Percentiles rank a stretch among this genome's conserved stretches.
These are phyloP conservation scores for Astraeus odoratus DNA, from an alignment of 768 basidiomycete genomes.

Conservation along the genomic window DNA sequence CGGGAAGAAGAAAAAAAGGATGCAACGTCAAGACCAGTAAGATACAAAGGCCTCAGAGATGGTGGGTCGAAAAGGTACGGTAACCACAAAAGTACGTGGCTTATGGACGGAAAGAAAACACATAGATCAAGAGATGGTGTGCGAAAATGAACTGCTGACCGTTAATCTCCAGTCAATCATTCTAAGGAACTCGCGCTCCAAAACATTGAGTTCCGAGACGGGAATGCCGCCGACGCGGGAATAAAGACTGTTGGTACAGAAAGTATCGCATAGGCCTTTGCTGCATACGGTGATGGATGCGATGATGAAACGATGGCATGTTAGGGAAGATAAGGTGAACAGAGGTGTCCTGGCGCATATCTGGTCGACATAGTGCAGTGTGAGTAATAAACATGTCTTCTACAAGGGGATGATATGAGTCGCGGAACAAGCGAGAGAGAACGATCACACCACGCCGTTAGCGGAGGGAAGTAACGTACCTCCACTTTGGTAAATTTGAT, in stretches of 20 bases:
- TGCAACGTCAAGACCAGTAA: constrained; percentile 8
- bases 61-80: constrained; percentile 6
- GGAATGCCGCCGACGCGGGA: constrained; percentile 95
- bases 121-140: constrained; percentile 3
- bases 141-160: constrained; percentile 50
- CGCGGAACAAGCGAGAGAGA: constrained; percentile 4
- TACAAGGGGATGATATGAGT: constrained; percentile 20
- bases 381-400: constrained; percentile 77
- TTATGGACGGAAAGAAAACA: constrained; percentile 10
- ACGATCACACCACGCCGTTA: background rate
- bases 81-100: too few species aligned
- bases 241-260: constrained; percentile 92
- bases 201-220: constrained; percentile 82
- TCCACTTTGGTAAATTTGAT: constrained; percentile 95
- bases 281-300: constrained; percentile 86
- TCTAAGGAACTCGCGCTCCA: constrained; percentile 89
- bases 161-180: constrained; percentile 93
- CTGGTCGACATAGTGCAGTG: constrained; percentile 87
- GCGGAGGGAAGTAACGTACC: constrained; percentile 38
- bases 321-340: constrained; percentile 93
- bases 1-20: constrained; percentile 23
- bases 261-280: constrained; percentile 93
- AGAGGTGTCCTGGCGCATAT: constrained; percentile 81
- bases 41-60: constrained; percentile 4
- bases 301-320: constrained; percentile 97